phyloP scores from a whole-genome alignment of 1,139 yeast genomes.

The Zygoascus meyerae region DNA sequence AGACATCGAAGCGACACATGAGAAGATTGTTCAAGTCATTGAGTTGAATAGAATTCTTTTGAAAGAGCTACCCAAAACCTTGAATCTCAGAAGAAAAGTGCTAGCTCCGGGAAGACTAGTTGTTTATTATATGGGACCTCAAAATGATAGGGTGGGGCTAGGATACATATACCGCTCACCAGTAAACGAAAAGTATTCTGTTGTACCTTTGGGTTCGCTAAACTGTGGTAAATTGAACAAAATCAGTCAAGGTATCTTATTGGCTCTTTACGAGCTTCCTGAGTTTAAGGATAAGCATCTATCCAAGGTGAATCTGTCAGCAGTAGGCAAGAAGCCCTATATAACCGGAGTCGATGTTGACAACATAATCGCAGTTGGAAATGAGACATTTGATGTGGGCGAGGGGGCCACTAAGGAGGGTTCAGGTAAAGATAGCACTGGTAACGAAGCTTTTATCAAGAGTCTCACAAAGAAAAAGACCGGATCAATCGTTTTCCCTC shows the following conservation, averaged over 20 bases:
- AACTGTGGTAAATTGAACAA: background rate
- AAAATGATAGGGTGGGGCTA: background rate
- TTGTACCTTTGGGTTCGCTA: background rate
- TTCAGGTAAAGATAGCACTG: too few relatives aligned
- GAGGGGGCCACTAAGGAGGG: background rate
- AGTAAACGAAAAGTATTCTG: background rate
- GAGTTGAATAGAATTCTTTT: slow-evolving; percentile 43
- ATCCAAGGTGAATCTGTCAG: slow-evolving; percentile 25
- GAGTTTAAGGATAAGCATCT: slow-evolving; percentile 32
- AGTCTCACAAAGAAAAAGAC: too few relatives aligned
- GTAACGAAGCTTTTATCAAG: too few relatives aligned
- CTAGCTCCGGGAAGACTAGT: slow-evolving; percentile 56
- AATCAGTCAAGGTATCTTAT: slow-evolving; percentile 25
- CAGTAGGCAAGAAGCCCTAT: background rate
- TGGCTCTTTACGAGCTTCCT: slow-evolving; percentile 45
- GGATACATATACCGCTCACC: slow-evolving; percentile 3
- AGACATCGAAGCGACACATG: slow-evolving; percentile 44
- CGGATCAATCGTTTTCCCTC: too few relatives aligned
- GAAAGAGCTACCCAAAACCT: slow-evolving; percentile 43
- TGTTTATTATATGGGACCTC: slow-evolving; percentile 26
- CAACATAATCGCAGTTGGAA: background rate
- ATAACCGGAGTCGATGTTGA: slow-evolving; percentile 1
- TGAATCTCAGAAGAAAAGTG: slow-evolving; percentile 40
- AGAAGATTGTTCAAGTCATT: slow-evolving; percentile 43
- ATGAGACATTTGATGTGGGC: background rate